Evolutionary conservation across 2,329 filamentous ascomycete species (phyloP), one percentile per base, ranked within the genome.

Genomic region (Thelonectria rubi): DNA sequence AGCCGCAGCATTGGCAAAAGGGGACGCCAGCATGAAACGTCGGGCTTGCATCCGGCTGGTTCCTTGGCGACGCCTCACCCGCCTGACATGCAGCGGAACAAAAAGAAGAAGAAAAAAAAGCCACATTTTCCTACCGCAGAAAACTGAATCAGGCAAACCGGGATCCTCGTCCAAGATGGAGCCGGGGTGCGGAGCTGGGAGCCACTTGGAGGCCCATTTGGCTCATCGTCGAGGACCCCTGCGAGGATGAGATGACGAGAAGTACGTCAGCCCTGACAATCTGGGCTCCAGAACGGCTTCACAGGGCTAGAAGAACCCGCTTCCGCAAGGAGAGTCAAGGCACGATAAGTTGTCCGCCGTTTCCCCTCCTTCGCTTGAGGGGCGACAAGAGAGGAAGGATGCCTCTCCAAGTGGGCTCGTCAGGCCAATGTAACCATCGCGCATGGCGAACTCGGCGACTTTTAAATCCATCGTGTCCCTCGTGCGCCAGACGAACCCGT

Each of bases 21-120:
- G 45, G 26, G 32, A 34, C 14, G 32, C 32, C 32, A 34, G 39
- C 15, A n/a, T 60, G 57, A 60, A 60, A 55, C 51, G 12, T 5
- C 45, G 24, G 51, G 50, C 45, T 32, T n/a, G n/a, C 50, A 32
- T 46, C 57, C 26, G 20, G 34, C 3, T 55, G 26, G 26, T 14
- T 32, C 18, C 40, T 37, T 30, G 51, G 42, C 39, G n/a, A 45
- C 20, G 21, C 32, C 32, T 11, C 32, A 34, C 32, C 32, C 32
- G 17, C 39, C 17, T 24, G 17, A 21, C 17, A 11, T 21, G 42
- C 17, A 45, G 18, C n/a, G 17, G 11, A 7, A 45, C 20, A 8
- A 30, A 5, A 21, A 14, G 26, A 45, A 24, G 18, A 21, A 8
- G 24, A 45, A 21, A 18, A 2, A 34, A 14, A 42, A 45, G 26